Percentiles rank a stretch among this genome's conserved stretches.
These are phyloP conservation scores for Diplodia sapinea DNA, from an alignment of 2,329 filamentous ascomycete species.

Conservation along the genomic window DNA sequence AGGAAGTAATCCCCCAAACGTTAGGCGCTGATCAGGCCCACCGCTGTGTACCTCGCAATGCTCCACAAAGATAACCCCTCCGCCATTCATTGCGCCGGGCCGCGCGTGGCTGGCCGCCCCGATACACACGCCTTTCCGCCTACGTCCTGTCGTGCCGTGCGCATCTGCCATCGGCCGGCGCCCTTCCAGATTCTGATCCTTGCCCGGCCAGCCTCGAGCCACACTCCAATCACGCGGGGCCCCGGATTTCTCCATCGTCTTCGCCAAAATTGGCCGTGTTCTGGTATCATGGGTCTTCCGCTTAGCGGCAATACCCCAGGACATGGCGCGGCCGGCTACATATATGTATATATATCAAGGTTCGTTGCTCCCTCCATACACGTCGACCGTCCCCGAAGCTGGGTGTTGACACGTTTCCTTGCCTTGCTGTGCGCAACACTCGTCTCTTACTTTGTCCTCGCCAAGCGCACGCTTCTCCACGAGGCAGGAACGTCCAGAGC, in stretches of 20 bases:
- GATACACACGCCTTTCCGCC: not conserved
- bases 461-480: not conserved
- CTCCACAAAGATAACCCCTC: not conserved
- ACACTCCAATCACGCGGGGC: conserved; percentile 3
- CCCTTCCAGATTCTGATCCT: not conserved
- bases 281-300: not conserved
- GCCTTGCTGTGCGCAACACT: not conserved
- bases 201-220: not conserved
- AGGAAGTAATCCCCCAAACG: not conserved
- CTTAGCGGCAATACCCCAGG: conserved; percentile 8
- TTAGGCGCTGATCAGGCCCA: not conserved
- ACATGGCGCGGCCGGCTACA: not conserved
- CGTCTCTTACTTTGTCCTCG: not conserved
- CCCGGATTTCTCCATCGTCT: conserved; percentile 17
- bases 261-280: not conserved
- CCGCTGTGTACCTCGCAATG: not conserved
- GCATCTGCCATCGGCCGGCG: not conserved
- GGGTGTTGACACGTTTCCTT: not conserved
- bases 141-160: not conserved
- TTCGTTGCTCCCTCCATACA: not conserved
- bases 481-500: not conserved
- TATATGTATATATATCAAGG: conserved; percentile 11
- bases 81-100: not conserved
- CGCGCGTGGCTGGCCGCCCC: conserved; percentile 2
- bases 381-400: too few relatives aligned